These are phyloP conservation scores for Microdochium paspali DNA, from an alignment of 2,329 filamentous ascomycete species.

Conservation along the genomic window DNA sequence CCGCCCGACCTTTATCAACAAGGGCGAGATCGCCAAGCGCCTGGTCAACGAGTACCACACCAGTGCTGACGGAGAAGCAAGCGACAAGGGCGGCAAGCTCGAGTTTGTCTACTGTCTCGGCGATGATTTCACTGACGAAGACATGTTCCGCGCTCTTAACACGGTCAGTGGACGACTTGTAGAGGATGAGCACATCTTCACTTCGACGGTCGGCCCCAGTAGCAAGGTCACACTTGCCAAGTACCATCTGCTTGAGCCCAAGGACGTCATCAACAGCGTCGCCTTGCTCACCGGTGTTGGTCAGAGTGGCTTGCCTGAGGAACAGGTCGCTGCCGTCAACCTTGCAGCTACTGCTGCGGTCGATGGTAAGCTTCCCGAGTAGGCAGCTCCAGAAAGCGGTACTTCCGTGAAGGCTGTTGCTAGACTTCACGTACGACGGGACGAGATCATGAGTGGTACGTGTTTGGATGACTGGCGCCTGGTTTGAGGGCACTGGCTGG, in stretches of 20 bases:
- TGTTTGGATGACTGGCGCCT: background rate
- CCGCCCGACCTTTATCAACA: conserved; percentile 94
- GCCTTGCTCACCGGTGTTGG: conserved; percentile 43
- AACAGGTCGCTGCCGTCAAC: conserved; percentile 42
- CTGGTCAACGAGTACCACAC: conserved; percentile 66
- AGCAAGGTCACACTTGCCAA: conserved; percentile 85
- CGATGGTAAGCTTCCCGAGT: conserved; percentile 39
- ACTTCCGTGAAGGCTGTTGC: background rate
- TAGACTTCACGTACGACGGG: background rate
- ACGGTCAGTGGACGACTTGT: conserved; percentile 43
- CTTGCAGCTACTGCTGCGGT: conserved; percentile 43
- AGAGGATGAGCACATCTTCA: conserved; percentile 64
- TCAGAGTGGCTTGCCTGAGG: conserved; percentile 23
- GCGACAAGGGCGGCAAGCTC: conserved; percentile 41
- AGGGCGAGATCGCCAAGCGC: conserved; percentile 86
- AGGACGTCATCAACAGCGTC: conserved; percentile 70
- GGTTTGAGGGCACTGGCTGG: background rate
- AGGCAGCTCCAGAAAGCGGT: too few species aligned
- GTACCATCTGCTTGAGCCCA: conserved; percentile 83
- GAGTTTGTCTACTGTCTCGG: conserved; percentile 88
- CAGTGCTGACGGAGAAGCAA: too few species aligned
- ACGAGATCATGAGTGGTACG: background rate
- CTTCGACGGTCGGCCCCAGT: conserved; percentile 83
- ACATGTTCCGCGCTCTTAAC: conserved; percentile 82
- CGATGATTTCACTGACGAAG: conserved; percentile 96